Conservation (phyloP, 1,284 basidiomycete genomes). For the Rhodofomes roseus region DNA sequence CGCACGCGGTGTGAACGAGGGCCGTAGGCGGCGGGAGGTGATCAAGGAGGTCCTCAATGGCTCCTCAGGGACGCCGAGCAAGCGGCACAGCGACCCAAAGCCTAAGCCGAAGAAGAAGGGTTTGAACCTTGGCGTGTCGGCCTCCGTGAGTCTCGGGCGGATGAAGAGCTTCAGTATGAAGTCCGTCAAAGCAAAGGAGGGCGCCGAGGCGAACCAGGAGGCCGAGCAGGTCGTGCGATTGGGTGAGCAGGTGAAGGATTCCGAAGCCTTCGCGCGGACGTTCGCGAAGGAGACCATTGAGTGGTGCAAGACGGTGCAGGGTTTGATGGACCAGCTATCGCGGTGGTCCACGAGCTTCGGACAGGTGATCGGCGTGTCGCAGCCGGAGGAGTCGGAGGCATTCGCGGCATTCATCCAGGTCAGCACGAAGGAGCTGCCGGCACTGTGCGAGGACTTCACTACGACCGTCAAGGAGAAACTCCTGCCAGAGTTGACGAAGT, state of each 20-base stretch:
- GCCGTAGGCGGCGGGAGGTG: slow-evolving; percentile 80
- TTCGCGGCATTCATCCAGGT: slow-evolving; percentile 69
- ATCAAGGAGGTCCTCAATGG: slow-evolving; percentile 64
- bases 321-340: slow-evolving; percentile 43
- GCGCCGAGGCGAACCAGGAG: slow-evolving; percentile 43
- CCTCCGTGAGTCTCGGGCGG: slow-evolving; percentile 53
- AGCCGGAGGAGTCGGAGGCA: slow-evolving; percentile 51
- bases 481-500: slow-evolving; percentile 49
- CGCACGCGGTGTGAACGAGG: slow-evolving; percentile 85
- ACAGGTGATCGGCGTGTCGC: slow-evolving; percentile 60
- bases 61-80: slow-evolving; percentile 15
- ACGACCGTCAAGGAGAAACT: slow-evolving; percentile 51
- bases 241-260: slow-evolving; percentile 50
- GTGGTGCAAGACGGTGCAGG: slow-evolving; percentile 52
- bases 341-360: slow-evolving; percentile 65
- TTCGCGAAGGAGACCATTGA: slow-evolving; percentile 56
- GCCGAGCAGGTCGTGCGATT: slow-evolving; percentile 50
- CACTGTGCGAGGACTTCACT: slow-evolving; percentile 44
- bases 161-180: slow-evolving; percentile 48
- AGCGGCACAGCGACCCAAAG: slow-evolving; percentile 13
- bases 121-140: slow-evolving; percentile 41
- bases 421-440: slow-evolving; percentile 50
- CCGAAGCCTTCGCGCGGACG: slow-evolving; percentile 45
- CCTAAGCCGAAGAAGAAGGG: slow-evolving; percentile 41
- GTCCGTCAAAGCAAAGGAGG: slow-evolving; percentile 29